Base-by-base conservation (phyloP, 306 rosid species). In the Canavalia ensiformis region DNA sequence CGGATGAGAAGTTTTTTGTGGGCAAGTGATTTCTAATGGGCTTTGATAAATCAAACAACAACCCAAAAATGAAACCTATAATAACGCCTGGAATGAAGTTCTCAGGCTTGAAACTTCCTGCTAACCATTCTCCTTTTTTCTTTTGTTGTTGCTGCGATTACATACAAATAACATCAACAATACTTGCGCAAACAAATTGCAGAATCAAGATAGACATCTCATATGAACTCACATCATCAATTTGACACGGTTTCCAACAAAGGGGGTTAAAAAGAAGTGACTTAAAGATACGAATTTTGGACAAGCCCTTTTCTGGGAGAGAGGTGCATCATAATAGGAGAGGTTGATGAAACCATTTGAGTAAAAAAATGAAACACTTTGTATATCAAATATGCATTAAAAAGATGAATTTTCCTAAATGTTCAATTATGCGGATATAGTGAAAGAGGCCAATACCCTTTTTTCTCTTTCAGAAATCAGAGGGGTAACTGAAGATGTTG, bases 71-170 rank as follows among this genome's bases (percentile, higher is more conserved):
- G 89, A 95, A 95, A 83, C 97, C 98, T 76, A 95, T 88, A n/a
- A 95, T 88, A 82, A 92, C 85, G 70, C 97, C 97, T 8, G 97
- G 98, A 77, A 95, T 74, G 83, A 91, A 92, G 79, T 95, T 95
- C 84, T 92, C 97, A 30, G 91, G 88, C 88, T 76, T 91, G 90
- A 95, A 95, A 87, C 94, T 87, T 82, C 77, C 79, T 30, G 86
- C 81, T 37, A 92, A 78, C 92, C 95, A 86, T 90, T 91, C 88
- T 78, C 81, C 81, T 60, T 89, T 86, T 86, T 76, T 88, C 58
- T 87, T 88, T 28, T 76, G 78, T 18, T 77, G 89, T 34, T 87
- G 89, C 90, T 88, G 84, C 29, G 62, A 72, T 70, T 35, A 70
- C 54, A 79, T 18, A 76, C 45, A 46, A 41, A 44, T 34, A 39